Conservation (phyloP, 768 basidiomycete genomes). For the Trametes cinnabarina region DNA sequence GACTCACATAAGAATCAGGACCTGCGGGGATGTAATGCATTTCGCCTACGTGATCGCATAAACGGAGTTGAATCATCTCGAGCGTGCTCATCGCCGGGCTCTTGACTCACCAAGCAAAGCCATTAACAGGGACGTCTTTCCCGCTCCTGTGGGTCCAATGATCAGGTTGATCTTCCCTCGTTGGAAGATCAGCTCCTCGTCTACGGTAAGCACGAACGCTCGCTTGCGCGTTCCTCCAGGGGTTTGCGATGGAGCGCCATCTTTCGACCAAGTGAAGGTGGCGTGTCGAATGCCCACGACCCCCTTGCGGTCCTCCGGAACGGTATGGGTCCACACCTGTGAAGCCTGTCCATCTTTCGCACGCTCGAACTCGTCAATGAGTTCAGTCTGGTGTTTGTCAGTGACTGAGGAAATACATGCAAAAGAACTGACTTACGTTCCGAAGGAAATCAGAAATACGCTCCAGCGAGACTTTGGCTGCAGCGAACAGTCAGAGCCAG, state of each 20-base stretch:
- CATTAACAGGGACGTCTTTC: constrained; percentile 56
- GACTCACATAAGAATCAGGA: constrained; percentile 38
- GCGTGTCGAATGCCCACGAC: constrained; percentile 18
- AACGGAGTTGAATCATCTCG: too few relatives aligned
- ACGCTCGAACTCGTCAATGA: constrained; percentile 19
- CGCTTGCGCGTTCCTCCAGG: constrained; percentile 24
- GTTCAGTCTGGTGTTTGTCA: constrained; percentile 22
- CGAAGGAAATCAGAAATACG: constrained; percentile 42
- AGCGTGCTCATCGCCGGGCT: too few relatives aligned
- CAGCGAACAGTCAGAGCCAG: background rate
- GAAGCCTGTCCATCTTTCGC: background rate
- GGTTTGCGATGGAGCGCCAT: background rate
- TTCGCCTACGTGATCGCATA: constrained; percentile 19
- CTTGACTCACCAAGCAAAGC: constrained; percentile 17
- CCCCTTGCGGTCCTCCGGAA: constrained; percentile 3
- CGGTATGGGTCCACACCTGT: background rate
- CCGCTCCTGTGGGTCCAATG: constrained; percentile 53
- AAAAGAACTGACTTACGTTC: constrained; percentile 17
- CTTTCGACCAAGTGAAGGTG: constrained; percentile 19
- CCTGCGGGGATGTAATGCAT: constrained; percentile 31
- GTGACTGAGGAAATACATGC: background rate
- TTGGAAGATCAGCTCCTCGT: constrained; percentile 52
- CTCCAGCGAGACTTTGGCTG: constrained; percentile 38
- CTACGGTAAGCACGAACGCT: constrained; percentile 46
- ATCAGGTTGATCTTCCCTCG: constrained; percentile 51